Base-by-base conservation (phyloP, 2,329 filamentous ascomycete species). In the Basipetospora chlamydospora region DNA sequence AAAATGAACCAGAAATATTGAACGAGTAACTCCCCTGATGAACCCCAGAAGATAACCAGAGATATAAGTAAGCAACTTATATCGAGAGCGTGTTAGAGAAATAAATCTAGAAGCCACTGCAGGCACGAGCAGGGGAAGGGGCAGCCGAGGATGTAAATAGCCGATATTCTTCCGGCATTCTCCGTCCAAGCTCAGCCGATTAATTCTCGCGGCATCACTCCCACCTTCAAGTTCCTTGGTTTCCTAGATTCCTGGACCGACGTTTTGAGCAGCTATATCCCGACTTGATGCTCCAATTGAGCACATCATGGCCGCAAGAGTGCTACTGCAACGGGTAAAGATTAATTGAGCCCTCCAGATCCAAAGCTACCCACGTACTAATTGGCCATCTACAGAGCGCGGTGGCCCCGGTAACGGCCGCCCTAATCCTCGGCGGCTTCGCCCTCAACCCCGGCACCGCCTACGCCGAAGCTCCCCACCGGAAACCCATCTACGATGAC, bases 401-500 rank as follows among this genome's bases (percentile, higher is more conserved):
- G 49, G 55, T 58, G 44, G 63, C 66, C 58, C 66, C 68, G 52
- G 59, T 73, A 56, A 64, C 60, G 49, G 64, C 69, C 42, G 59
- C 67, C 47, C 55, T 66, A 47, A 56, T 67, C 46, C 58, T 67
- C 38, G 62, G 63, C 46, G 57, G 58, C 47, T 53, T 67, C 48
- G 61, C 59, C 44, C 54, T 70, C 43, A 56, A 57, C 44, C 67
- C 67, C 35, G 56, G 58, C 40, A 57, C 57, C 35, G 64, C 62
- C 44, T 53, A 60, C 46, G 71, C 71, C 50, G 71, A 76, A 54
- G 61, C 61, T 41, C 59, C 66, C 37, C 25, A 33, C 31, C 41
- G 68, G 53, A 82, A 80, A 56, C 79, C 84, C 45, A 90, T 92
- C 61, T 92, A 92, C 69, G 82, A 88, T 59, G 70, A 78, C 54